A percentile compares a stretch with the other conserved stretches of the same genome.
phyloP scores from a whole-genome alignment of 805 yeast genomes.

The Zygosaccharomyces pseudorouxii region DNA sequence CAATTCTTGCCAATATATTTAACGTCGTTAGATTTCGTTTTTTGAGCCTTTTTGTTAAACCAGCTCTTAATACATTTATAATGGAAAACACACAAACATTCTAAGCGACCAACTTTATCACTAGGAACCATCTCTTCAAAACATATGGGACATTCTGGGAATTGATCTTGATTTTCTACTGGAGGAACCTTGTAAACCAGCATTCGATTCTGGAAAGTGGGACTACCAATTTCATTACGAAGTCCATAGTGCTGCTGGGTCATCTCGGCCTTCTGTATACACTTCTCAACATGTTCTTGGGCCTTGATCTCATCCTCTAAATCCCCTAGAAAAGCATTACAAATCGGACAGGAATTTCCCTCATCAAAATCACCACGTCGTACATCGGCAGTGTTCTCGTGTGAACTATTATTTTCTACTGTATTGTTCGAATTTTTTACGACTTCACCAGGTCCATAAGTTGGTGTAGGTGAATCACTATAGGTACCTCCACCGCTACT shows the following conservation, averaged over 20 bases:
- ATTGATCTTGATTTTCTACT: conserved; percentile 28
- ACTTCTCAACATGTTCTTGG: conserved; percentile 66
- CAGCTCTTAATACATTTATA: conserved; percentile 86
- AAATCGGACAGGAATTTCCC: conserved; percentile 40
- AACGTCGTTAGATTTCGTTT: conserved; percentile 18
- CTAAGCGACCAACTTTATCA: conserved; percentile 84
- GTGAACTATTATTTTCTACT: conserved; percentile 6
- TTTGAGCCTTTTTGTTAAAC: conserved; percentile 76
- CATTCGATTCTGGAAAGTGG: conserved; percentile 60
- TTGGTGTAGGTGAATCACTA: conserved; percentile 11
- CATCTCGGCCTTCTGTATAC: conserved; percentile 57
- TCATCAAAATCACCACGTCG: conserved; percentile 14
- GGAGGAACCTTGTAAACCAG: conserved; percentile 55
- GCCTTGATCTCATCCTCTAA: conserved; percentile 30
- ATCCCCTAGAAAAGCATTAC: conserved; percentile 25
- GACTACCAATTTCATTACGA: conserved; percentile 43
- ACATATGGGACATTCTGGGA: conserved; percentile 88
- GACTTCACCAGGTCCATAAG: conserved; percentile 26
- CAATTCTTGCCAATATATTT: conserved; percentile 37
- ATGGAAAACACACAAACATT: conserved; percentile 92
- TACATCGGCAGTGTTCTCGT: conserved; percentile 11
- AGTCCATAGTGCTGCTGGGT: conserved; percentile 46
- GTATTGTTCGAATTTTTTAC: conserved; percentile 26
- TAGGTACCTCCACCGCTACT: background rate
- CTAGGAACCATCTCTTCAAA: conserved; percentile 84